Conservation (phyloP, 306 rosid species). For the Trichosanthes cucumerina region DNA sequence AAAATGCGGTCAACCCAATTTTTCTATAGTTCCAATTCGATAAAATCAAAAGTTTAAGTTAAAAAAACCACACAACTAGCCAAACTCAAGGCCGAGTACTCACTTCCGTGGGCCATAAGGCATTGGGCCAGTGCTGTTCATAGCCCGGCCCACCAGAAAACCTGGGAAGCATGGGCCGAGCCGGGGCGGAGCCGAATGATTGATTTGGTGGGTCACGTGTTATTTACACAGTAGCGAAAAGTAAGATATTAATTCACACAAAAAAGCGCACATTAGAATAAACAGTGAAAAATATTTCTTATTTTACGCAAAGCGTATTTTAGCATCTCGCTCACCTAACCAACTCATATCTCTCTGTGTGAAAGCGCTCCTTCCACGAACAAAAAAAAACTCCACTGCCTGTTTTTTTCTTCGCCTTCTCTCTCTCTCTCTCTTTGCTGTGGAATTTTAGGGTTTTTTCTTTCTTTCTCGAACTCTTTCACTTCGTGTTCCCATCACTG, state of each 20-base stretch:
- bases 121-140: background rate
- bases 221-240: background rate
- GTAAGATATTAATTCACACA: background rate
- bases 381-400: slow-evolving; percentile 16
- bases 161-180: background rate
- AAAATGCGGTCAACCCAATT: too few relatives aligned
- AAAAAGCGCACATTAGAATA: slow-evolving; percentile 37
- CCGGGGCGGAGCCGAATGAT: background rate
- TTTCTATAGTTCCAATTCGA: too few relatives aligned
- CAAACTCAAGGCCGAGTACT: background rate
- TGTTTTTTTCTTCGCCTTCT: background rate
- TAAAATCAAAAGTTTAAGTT: too few relatives aligned
- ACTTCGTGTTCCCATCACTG: background rate
- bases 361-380: slow-evolving; percentile 52
- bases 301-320: slow-evolving; percentile 29
- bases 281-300: background rate
- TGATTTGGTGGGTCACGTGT: slow-evolving; percentile 10
- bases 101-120: background rate
- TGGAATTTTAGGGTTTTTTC: slow-evolving; percentile 38
- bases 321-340: slow-evolving; percentile 31
- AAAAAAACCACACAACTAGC: too few relatives aligned
- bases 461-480: background rate
- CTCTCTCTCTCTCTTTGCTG: slow-evolving; percentile 9
- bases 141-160: background rate
- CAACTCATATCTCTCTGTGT: slow-evolving; percentile 41